Evolutionary conservation across 23 red algal genomes (phyloP).

Genomic region (Gracilaria vermiculophylla): DNA sequence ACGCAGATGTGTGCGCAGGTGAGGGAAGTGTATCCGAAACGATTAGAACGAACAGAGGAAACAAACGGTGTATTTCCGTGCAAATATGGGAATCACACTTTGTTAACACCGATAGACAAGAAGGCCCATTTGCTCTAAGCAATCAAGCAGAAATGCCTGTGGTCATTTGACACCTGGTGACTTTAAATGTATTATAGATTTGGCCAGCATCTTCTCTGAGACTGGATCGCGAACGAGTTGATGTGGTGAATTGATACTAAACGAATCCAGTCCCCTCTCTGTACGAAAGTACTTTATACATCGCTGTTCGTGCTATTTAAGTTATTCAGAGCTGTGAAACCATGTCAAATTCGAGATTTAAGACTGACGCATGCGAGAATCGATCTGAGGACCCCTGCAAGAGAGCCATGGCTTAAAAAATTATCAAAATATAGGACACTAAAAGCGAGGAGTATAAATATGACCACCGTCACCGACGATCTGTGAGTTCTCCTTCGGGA

Average conservation of each 20-base stretch:
- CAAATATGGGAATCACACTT: constrained; percentile 31
- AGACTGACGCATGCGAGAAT: not conserved
- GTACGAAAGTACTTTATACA: too few species aligned
- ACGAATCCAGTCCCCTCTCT: too few species aligned
- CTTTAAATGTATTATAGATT: too few species aligned
- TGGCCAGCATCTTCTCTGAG: too few species aligned
- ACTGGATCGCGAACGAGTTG: too few species aligned
- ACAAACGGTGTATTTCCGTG: constrained; percentile 10
- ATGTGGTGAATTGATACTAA: too few species aligned
- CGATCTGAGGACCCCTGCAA: not conserved
- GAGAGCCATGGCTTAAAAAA: not conserved
- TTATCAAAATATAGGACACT: not conserved
- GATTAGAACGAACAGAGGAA: not conserved
- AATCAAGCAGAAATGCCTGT: not conserved
- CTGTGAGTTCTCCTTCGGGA: constrained; percentile 50
- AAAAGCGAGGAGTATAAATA: constrained; percentile 40
- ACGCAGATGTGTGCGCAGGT: constrained; percentile 27
- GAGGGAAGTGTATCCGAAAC: constrained; percentile 20
- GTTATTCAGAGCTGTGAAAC: too few species aligned
- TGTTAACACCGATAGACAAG: constrained; percentile 22
- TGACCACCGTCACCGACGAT: not conserved
- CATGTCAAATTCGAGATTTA: too few species aligned
- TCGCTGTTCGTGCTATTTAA: too few species aligned
- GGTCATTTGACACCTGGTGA: too few species aligned
- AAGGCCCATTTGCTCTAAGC: not conserved